Evolutionary conservation across 2,329 filamentous ascomycete genomes (phyloP).

Genomic region (Dothistroma septosporum): DNA sequence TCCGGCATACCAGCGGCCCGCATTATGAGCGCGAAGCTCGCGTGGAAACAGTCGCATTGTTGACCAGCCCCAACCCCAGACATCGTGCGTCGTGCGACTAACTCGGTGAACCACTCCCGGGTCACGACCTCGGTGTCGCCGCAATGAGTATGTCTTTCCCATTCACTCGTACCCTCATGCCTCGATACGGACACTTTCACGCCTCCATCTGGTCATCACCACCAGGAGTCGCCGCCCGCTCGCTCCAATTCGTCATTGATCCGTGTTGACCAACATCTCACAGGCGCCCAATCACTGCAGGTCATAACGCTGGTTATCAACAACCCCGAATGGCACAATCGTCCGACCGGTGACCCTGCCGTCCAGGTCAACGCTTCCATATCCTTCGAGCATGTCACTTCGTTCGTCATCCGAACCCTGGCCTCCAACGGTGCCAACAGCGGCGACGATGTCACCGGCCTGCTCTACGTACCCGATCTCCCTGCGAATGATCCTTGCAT

Average conservation of each 20-base stretch:
- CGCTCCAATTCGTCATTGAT: background rate
- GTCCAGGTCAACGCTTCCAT: constrained; percentile 21
- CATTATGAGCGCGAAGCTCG: background rate
- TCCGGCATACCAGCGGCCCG: background rate
- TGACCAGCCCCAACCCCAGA: background rate
- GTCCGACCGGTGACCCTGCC: constrained; percentile 14
- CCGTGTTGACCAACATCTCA: constrained; percentile 14
- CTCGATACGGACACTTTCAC: constrained; percentile 1
- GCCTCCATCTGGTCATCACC: background rate
- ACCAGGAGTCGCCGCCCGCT: background rate
- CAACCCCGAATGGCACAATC: constrained; percentile 23
- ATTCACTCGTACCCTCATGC: constrained; percentile 10
- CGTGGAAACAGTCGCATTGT: constrained; percentile 6
- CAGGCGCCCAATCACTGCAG: constrained; percentile 29
- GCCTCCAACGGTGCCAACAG: constrained; percentile 62
- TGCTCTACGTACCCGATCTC: constrained; percentile 81
- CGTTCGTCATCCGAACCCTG: constrained; percentile 67
- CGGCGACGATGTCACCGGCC: constrained; percentile 64
- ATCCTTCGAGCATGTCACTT: constrained; percentile 37
- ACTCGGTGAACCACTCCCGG: background rate
- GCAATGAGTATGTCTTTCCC: constrained; percentile 39
- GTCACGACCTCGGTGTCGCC: constrained; percentile 8
- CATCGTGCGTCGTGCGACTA: background rate
- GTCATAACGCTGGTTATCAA: constrained; percentile 32
- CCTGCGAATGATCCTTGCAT: constrained; percentile 56